Evolutionary conservation across 176 grass and related monocot species (phyloP), one percentile per base, ranked within the genome.

Genomic region (Bothriochloa decipiens): DNA sequence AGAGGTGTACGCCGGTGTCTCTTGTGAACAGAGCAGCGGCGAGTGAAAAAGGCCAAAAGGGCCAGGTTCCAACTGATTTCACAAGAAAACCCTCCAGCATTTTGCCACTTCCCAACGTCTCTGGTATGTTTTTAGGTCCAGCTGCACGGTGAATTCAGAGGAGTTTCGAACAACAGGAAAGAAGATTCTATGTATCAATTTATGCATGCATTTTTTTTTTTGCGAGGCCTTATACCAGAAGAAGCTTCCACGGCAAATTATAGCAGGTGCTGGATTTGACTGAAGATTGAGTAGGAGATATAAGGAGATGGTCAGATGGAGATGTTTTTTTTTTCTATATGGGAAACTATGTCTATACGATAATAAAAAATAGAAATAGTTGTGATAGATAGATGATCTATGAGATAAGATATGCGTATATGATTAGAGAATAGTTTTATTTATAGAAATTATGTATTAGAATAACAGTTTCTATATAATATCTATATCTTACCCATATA

Each of bases 1-100:
- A 86, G 77, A 67, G 69, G 50, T 80, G 55, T 70, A 73, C 76
- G 46, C 77, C 42, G 42, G 55, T 80, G 84, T 74, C 69, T 74
- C 84, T 81, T 66, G 70, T 74, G 68, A 82, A 8, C 7, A 1
- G 7, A 74, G 6, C 15, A 11, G 32, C 20, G 65, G 63, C 12
- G 0, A 41, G 42, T 6, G 42, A 52, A 65, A 50, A 28, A 26
- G 60, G 13, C 15, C 29, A 36, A 55, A 85, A 80, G 36, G 3
- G 57, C n/a, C 18, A 57, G 7, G 53, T 57, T 57, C 15, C 57
- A 28, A 42, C 32, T 39, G 68, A 16, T 74, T 74, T 65, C 60
- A 46, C 43, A 45, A 45, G 37, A 79, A 86, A 86, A 65, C 15
- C 27, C 16, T 26, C 23, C 14, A 26, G 1, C 65, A 11, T 80